These are phyloP conservation scores for Cryptococcus jaspeensis DNA, from an alignment of 1,284 basidiomycete genomes.

Conservation along the genomic window DNA sequence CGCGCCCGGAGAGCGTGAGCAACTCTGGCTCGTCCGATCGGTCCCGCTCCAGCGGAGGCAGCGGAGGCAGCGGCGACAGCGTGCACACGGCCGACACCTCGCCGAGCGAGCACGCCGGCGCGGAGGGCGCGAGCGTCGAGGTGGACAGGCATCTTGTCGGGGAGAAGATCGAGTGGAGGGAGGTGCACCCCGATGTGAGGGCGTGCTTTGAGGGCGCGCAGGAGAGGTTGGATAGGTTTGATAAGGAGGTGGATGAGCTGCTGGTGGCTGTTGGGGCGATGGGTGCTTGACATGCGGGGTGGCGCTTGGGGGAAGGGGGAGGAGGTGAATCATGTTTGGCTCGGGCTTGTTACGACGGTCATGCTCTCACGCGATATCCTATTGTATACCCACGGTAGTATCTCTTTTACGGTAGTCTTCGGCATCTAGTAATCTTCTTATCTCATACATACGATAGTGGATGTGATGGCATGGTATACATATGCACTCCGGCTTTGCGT, in stretches of 20 bases:
- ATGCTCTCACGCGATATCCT: too few species aligned
- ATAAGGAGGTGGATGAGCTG: conserved; percentile 71
- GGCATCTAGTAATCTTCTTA: too few species aligned
- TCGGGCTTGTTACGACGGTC: too few species aligned
- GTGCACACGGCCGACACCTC: not conserved
- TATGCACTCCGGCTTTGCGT: too few species aligned
- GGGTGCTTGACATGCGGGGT: not conserved
- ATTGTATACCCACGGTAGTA: too few species aligned
- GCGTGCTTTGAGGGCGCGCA: conserved; percentile 62
- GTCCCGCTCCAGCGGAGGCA: not conserved
- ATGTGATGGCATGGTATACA: too few species aligned
- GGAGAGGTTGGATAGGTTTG: conserved; percentile 70
- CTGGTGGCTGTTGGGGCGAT: conserved; percentile 23
- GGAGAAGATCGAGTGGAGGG: conserved; percentile 55
- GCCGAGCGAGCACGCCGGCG: not conserved
- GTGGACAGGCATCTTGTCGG: conserved; percentile 73
- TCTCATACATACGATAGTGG: too few species aligned
- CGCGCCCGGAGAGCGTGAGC: too few species aligned
- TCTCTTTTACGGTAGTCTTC: too few species aligned
- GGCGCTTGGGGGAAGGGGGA: too few species aligned
- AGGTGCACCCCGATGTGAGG: conserved; percentile 68
- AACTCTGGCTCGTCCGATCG: not conserved
- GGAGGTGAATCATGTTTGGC: too few species aligned
- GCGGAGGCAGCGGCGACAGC: not conserved
- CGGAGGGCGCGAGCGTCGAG: not conserved